Evolutionary conservation across 1,284 basidiomycete species (phyloP), one percentile per base, ranked within the genome.

Genomic region (Bjerkandera adusta): DNA sequence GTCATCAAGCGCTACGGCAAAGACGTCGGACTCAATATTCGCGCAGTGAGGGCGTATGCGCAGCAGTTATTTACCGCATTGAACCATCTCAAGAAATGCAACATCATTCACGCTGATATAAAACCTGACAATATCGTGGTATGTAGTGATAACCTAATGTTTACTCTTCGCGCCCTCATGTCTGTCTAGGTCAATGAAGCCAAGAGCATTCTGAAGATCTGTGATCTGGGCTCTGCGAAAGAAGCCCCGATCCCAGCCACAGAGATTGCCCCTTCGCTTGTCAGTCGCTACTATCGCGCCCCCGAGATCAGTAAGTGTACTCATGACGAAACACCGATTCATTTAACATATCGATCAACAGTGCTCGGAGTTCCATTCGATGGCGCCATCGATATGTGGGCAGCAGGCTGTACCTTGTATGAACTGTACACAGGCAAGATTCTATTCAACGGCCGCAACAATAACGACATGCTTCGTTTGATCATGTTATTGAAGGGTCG

Each of bases 1-100:
- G 92, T 99, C 16, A 89, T 99, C 47, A 98, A 98, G 66, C 85
- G 94, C n/a, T 99, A 98, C 64, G 97, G 97, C 45, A 98, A 98
- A 65, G 94, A 99, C 58, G 87, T 99, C 42, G 97, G 97, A 5
- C 73, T 99, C 36, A 98, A 98, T 62, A 87, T 98, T 64, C 82
- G 87, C 55, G 97, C 97, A 25, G 97, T 99, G n/a, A 81, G 94
- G 51, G 92, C 96, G 4, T 99, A 99, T 64, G 87, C 95, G 26
- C 92, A 97, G 59, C 97, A 99, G 63, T 83, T 98, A 50, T 94
- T 99, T 67, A 75, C 97, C 33, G 81, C 92, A 13, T 70, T 98
- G 50, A 83, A 87, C 55, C 74, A 96, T 40, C 73, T 99, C 61
- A 82, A 83, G 54, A 97, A 97, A 68, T 80, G 84, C 52, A 91